A percentile compares a stretch with the other conserved stretches of the same genome.
These are phyloP conservation scores for Solanum hybrid DNA, from an alignment of 305 asterid species.

Conservation along the genomic window DNA sequence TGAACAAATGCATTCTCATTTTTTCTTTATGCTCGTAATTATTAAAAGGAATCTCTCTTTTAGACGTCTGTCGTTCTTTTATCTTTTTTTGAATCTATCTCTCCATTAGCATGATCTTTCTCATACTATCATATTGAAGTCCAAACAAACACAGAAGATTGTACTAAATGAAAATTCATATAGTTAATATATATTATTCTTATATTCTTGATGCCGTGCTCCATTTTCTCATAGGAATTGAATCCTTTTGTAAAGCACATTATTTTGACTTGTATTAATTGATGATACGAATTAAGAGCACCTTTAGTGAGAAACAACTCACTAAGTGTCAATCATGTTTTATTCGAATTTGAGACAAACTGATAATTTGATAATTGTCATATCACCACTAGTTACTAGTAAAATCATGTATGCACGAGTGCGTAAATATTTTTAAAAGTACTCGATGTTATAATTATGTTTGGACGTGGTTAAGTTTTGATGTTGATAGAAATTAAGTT, in stretches of 20 bases:
- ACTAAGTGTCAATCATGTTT: neutral
- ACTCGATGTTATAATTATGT: neutral
- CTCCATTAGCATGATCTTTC: neutral
- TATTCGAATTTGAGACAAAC: neutral
- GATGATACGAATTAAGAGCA: neutral
- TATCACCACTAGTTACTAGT: neutral
- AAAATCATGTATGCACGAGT: neutral
- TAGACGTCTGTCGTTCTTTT: neutral
- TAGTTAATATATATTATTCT: too few species aligned
- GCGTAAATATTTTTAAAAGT: neutral
- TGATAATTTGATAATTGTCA: neutral
- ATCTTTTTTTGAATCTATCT: neutral
- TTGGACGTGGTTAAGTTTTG: neutral
- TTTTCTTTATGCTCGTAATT: neutral
- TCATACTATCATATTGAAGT: neutral
- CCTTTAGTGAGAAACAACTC: neutral
- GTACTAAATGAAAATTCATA: neutral
- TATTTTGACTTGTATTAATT: neutral
- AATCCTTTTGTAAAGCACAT: neutral
- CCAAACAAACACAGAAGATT: too few species aligned
- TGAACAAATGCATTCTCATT: neutral
- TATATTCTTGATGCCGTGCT: neutral
- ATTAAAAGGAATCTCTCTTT: neutral
- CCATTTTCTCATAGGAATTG: neutral
- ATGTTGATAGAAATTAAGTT: neutral